phyloP scores from a whole-genome alignment of 805 yeast species.

The Nakazawaea siamensis region DNA sequence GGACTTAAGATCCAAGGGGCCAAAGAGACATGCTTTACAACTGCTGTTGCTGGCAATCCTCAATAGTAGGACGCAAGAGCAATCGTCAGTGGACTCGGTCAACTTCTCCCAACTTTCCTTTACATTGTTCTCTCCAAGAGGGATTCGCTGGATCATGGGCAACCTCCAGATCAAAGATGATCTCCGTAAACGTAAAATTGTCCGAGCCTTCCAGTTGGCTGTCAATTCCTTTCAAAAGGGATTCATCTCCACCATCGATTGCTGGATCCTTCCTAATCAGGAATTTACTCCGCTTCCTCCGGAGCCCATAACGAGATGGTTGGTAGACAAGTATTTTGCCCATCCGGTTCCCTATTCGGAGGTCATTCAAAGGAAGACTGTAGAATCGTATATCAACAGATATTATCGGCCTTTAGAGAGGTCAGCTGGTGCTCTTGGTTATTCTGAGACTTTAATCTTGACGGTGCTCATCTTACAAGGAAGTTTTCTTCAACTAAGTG shows the following conservation, averaged over 20 bases:
- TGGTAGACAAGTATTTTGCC: too few relatives aligned
- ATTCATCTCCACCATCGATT: constrained; percentile 15
- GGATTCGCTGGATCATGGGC: constrained; percentile 29
- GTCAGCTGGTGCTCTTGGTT: not conserved
- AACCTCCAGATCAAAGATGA: constrained; percentile 10
- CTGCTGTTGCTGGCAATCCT: too few relatives aligned
- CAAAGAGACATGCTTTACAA: too few relatives aligned
- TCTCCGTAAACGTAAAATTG: constrained; percentile 5
- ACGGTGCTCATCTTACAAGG: constrained; percentile 1
- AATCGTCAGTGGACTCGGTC: too few relatives aligned
- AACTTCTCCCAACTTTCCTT: constrained; percentile 21
- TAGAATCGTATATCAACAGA: constrained; percentile 12
- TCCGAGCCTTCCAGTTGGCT: constrained; percentile 19
- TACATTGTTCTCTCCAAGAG: constrained; percentile 30
- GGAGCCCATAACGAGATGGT: too few relatives aligned
- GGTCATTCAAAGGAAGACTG: constrained; percentile 12
- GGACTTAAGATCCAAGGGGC: too few relatives aligned
- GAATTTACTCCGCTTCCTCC: constrained; percentile 22
- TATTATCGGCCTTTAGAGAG: constrained; percentile 7
- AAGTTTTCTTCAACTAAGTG: too few relatives aligned
- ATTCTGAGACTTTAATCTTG: constrained; percentile 4
- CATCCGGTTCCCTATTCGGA: constrained; percentile 8
- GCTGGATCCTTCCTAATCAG: constrained; percentile 27
- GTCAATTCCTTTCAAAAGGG: constrained; percentile 13
- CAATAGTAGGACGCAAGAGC: too few relatives aligned